Evolutionary conservation across 1,284 basidiomycete species (phyloP), one percentile per base, ranked within the genome.

Genomic region (Trametes versicolor): DNA sequence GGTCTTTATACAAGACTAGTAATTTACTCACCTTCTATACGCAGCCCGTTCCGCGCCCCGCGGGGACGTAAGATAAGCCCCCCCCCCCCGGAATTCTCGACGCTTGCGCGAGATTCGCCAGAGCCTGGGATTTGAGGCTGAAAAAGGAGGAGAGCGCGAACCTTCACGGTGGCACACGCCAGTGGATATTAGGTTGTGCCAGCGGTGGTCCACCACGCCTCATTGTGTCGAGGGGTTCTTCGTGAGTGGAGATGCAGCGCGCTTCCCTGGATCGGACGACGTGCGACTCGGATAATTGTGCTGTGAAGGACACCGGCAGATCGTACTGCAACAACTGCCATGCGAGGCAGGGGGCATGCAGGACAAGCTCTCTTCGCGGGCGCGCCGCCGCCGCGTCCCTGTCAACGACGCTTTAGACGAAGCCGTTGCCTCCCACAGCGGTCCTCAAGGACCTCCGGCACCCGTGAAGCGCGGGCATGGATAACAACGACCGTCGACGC

Each of bases 381-480:
- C 45, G 45, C 21, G 21, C 10, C 45, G 25, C 23, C 21, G 21
- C 10, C 45, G 25, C 23, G 13, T 41, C 39, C 6, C 50, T 36
- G 50, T 52, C 50, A n/a, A 13, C 32, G 32, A 52, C n/a, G 34
- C 50, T 34, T 52, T 52, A 52, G 50, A 52, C 17, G 50, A 36
- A 32, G 29, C 9, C 32, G 7, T 21, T 52, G 8, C 41, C 41
- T n/a, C 6, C 41, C 19, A n/a, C 41, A 43, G 17, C 8, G 41
- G 19, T 17, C 19, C 6, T 7, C 19, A 43, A 2, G 41, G 17
- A n/a, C 19, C 6, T 43, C 41, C 19, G 41, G 15, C 41, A n/a
- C 29, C 29, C 29, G 29, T 32, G 29, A 32, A 32, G 3, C 4
- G 29, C 29, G 29, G 29, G 29, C 29, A 8, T 32, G 29, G 3